Base-by-base conservation (phyloP, 2,329 filamentous ascomycete species). In the Colletotrichum viniferum region DNA sequence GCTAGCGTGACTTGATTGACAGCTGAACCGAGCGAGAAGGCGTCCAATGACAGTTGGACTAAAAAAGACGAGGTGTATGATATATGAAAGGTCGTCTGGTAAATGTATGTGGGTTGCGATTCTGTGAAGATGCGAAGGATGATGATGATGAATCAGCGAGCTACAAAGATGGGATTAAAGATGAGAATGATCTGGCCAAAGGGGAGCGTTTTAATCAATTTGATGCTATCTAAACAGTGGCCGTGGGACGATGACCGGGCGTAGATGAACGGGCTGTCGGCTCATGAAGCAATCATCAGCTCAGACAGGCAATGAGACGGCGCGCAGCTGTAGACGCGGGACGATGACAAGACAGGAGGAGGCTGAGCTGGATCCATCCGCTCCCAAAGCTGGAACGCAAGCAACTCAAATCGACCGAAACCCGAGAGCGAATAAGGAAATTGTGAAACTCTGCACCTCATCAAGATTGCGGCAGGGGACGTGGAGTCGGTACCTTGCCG, bases 221-320 rank as follows among this genome's bases (percentile, higher is more conserved):
- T 63, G 72, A 66, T 62, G 21, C 61, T 28, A 43, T 64, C 55
- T 73, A 68, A 43, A 30, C 36, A 75, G 58, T 34, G 52, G 21
- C 34, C 36, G 69, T 21, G 36, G 60, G 65, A 34, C 21, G 69
- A 34, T 72, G 68, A 26, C 36, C 72, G 68, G 65, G 65, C 65
- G 65, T 24, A 26, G 24, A 28, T 73, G 62, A 38, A 63, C 73
- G 69, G 56, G 69, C 48, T 62, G 30, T 30, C 73, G 69, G 63
- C 56, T 67, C 73, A 68, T 65, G 63, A 75, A 34, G 43, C 56
- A 73, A 75, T 73, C 73, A 73, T 75, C 73, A 68, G 73, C 73
- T 75, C 73, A 73, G 73, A 73, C 69, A 64, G 81, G 70, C 60
- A 68, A 61, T 72, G 73, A 65, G 60, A 73, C 62, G 68, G 63